Conservation (phyloP, 2,329 filamentous ascomycete genomes). For the Colletotrichum melonis region DNA sequence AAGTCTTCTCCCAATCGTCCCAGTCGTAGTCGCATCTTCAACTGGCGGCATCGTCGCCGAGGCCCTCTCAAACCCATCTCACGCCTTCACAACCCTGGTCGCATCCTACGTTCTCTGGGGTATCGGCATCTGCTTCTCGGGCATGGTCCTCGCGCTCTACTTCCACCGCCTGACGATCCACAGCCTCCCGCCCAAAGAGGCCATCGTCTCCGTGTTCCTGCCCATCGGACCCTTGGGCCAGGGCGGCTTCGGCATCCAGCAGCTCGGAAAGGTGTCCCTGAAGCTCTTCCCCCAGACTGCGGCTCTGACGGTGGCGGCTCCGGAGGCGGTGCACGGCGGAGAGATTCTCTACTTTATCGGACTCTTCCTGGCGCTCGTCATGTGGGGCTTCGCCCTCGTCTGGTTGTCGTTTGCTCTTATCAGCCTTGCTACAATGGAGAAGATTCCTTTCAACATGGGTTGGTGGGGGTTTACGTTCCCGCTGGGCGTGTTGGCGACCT, state of each 20-base stretch:
- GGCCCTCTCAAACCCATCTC: slow-evolving; percentile 16
- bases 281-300: slow-evolving; percentile 50
- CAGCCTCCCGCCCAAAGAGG: slow-evolving; percentile 73
- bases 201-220: slow-evolving; percentile 75
- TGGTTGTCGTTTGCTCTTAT: slow-evolving; percentile 57
- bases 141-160: slow-evolving; percentile 74
- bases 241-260: slow-evolving; percentile 69
- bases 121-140: slow-evolving; percentile 67
- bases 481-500: slow-evolving; percentile 56
- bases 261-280: slow-evolving; percentile 61
- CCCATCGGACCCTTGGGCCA: slow-evolving; percentile 76
- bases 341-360: slow-evolving; percentile 70
- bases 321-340: slow-evolving; percentile 52
- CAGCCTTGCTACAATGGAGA: slow-evolving; percentile 49
- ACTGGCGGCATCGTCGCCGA: slow-evolving; percentile 61
- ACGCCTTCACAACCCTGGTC: slow-evolving; percentile 64
- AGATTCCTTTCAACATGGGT: slow-evolving; percentile 58
- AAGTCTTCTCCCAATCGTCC: slow-evolving; percentile 74
- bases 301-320: slow-evolving; percentile 58
- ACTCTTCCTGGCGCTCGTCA: slow-evolving; percentile 54
- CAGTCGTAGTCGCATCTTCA: slow-evolving; percentile 73
- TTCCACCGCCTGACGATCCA: slow-evolving; percentile 76
- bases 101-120: slow-evolving; percentile 77
- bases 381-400: slow-evolving; percentile 58
- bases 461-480: slow-evolving; percentile 63